These are phyloP conservation scores for Babesia bovis DNA, from an alignment of 169 alveolate species.

Conservation along the genomic window DNA sequence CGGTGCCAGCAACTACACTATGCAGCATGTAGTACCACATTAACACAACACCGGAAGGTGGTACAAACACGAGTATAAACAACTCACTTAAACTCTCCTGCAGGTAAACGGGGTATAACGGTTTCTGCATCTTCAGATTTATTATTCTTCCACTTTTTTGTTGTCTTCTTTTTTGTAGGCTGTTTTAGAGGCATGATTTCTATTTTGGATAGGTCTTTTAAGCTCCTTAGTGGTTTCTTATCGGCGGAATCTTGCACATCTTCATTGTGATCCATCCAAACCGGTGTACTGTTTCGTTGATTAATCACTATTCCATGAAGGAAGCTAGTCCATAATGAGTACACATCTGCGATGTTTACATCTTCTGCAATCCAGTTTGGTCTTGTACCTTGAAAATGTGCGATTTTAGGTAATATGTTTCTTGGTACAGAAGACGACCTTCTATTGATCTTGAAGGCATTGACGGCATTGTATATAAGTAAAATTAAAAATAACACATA, in stretches of 20 bases:
- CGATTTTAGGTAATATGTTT: no score
- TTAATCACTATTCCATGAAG: no score
- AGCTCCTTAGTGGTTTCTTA: constrained; percentile 30
- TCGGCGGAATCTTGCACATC: background rate
- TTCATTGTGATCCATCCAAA: background rate
- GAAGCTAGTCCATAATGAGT: no score
- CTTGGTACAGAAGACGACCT: background rate
- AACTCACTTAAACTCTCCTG: constrained; percentile 58
- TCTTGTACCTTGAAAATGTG: no score
- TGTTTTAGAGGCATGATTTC: constrained; percentile 55
- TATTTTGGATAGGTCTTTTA: constrained; percentile 32
- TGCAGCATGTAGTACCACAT: no score
- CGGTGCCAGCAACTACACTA: no score
- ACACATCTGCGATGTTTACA: no score
- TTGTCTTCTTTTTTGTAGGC: background rate
- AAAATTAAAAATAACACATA: background rate
- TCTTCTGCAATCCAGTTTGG: no score
- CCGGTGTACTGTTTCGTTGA: background rate
- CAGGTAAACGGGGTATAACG: constrained; percentile 51
- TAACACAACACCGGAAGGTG: background rate
- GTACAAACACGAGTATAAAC: background rate
- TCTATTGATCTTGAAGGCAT: background rate
- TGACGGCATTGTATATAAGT: background rate
- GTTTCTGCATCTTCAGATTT: background rate
- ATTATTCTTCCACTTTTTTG: background rate